Conservation (phyloP, 2,329 filamentous ascomycete species). For the Calonectria hawksworthii region DNA sequence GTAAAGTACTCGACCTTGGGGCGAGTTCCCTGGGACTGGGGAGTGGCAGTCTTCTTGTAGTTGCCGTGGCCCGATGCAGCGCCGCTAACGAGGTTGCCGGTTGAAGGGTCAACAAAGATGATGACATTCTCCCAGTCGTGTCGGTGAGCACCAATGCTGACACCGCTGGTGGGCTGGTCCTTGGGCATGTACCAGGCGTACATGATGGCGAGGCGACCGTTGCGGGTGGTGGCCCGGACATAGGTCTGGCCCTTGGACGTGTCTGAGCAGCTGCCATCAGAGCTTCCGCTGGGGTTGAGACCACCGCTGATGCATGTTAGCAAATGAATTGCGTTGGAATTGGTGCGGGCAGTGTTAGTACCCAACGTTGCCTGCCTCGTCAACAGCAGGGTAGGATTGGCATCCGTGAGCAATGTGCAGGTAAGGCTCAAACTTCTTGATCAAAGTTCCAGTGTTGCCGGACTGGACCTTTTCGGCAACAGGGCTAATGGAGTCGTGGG, state of each 20-base stretch:
- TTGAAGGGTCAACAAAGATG: constrained; percentile 48
- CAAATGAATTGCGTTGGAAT: not conserved
- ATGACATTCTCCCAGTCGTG: constrained; percentile 58
- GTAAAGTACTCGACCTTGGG: constrained; percentile 52
- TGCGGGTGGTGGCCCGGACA: constrained; percentile 47
- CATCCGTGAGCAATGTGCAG: constrained; percentile 68
- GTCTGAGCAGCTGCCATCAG: constrained; percentile 49
- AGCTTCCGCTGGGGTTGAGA: constrained; percentile 47
- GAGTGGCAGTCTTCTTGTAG: constrained; percentile 46
- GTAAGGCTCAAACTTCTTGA: constrained; percentile 48
- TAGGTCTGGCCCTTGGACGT: constrained; percentile 55
- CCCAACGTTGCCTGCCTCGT: constrained; percentile 68
- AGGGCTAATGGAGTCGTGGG: constrained; percentile 45
- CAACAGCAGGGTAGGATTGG: constrained; percentile 73
- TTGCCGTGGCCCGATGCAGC: constrained; percentile 54
- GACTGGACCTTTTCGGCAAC: constrained; percentile 43
- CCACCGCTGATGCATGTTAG: constrained; percentile 47
- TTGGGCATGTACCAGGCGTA: constrained; percentile 63
- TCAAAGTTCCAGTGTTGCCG: constrained; percentile 42
- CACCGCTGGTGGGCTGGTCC: constrained; percentile 54
- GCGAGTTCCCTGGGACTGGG: constrained; percentile 36
- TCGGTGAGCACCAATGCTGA: constrained; percentile 51
- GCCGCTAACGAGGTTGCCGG: constrained; percentile 50
- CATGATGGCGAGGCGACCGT: constrained; percentile 54
- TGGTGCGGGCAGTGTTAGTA: constrained; percentile 48